Conservation (phyloP, 2,329 filamentous ascomycete species). For the Botrytis medusae region DNA sequence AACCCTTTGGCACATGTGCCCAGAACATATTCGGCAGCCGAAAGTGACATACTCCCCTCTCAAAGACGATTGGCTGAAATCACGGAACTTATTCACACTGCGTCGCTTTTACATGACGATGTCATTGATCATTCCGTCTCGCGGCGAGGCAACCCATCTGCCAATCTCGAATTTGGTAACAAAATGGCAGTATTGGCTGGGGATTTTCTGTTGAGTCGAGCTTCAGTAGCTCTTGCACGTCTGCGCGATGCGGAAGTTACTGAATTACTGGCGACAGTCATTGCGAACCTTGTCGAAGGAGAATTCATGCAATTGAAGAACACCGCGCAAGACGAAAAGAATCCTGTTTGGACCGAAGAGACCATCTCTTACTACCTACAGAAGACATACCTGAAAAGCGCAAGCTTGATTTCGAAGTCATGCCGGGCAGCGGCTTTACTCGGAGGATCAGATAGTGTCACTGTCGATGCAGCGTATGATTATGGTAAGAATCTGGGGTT, state of each 20-base stretch:
- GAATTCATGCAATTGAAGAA: conserved; percentile 99
- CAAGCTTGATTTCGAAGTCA: conserved; percentile 92
- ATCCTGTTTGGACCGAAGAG: conserved; percentile 83
- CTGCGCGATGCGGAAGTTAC: conserved; percentile 91
- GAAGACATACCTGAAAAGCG: conserved; percentile 97
- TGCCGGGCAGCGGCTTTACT: conserved; percentile 87
- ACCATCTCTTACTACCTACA: conserved; percentile 91
- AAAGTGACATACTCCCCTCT: conserved; percentile 79
- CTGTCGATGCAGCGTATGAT: conserved; percentile 85
- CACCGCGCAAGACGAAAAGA: conserved; percentile 81
- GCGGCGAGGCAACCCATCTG: conserved; percentile 79
- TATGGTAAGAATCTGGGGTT: conserved; percentile 94
- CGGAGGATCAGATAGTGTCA: conserved; percentile 71
- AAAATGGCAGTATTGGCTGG: conserved; percentile 98
- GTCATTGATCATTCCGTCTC: conserved; percentile 92
- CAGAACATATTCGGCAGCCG: conserved; percentile 41
- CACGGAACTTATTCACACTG: conserved; percentile 95
- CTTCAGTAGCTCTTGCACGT: conserved; percentile 88
- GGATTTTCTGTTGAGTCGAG: conserved; percentile 91
- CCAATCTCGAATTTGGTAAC: conserved; percentile 95
- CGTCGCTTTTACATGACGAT: conserved; percentile 94
- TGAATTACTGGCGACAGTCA: conserved; percentile 91
- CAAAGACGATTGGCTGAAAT: conserved; percentile 94
- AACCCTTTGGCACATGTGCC: conserved; percentile 50
- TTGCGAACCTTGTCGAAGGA: conserved; percentile 95